Evolutionary conservation across 306 rosid genomes (phyloP).

Genomic region (Psophocarpus tetragonolobus): DNA sequence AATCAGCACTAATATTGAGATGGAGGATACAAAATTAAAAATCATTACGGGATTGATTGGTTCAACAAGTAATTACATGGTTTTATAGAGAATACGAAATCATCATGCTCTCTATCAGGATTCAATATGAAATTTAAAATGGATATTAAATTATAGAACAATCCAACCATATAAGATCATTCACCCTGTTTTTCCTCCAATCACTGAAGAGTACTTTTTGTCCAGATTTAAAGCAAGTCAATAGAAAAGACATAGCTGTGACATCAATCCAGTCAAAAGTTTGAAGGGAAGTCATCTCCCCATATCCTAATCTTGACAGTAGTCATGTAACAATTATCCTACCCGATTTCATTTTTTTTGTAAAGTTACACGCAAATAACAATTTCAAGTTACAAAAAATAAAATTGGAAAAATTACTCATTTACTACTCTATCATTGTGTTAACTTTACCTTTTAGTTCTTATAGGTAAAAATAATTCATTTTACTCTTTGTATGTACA

Average conservation of each 20-base stretch:
- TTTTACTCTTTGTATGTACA: too few relatives aligned
- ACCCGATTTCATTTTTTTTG: constrained; percentile 26
- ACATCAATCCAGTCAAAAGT: constrained; percentile 23
- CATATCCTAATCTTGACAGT: constrained; percentile 14
- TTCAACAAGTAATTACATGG: not conserved
- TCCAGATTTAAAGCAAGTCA: not conserved
- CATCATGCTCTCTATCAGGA: constrained; percentile 17
- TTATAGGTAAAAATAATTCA: too few relatives aligned
- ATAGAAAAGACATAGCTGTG: constrained; percentile 9
- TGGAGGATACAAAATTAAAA: not conserved
- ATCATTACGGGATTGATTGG: not conserved
- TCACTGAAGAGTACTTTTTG: constrained; percentile 11
- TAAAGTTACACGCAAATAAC: constrained; percentile 14
- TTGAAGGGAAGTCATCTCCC: constrained; percentile 21
- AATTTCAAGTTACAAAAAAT: not conserved
- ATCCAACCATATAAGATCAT: constrained; percentile 9
- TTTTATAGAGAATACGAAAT: constrained; percentile 22
- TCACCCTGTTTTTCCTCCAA: constrained; percentile 20
- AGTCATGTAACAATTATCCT: not conserved
- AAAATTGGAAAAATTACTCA: too few relatives aligned
- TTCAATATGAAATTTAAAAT: constrained; percentile 6
- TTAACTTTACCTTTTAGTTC: too few relatives aligned
- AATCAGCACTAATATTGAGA: not conserved
- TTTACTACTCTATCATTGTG: too few relatives aligned
- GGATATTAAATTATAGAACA: not conserved